Base-by-base conservation (phyloP, 257 asterid genomes). In the Ilex aquifolium region DNA sequence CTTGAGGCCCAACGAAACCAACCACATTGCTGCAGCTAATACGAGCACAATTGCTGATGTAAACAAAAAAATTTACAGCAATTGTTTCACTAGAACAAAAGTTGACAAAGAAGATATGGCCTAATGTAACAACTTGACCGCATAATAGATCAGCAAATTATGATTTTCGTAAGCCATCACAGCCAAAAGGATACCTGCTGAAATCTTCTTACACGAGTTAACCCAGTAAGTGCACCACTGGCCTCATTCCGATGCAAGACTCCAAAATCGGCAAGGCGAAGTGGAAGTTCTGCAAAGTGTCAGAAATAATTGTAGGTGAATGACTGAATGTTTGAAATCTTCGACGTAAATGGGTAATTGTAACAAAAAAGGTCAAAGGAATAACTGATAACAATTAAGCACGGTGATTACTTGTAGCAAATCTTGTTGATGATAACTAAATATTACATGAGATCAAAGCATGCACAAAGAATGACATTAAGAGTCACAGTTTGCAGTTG, bases 191-290 rank as follows among this genome's bases (percentile, higher is more conserved):
- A 64, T 81, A 93, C 99, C 99, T 93, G 99, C 84, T 87, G 99
- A 70, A 90, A 93, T 76, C 99, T 79, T 82, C 99, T 87, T 49
- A 93, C 97, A 64, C 99, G 99, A 31, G 95, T 93, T 75, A 93
- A 72, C 51, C 97, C 99, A 44, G 97, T 87, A 71, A 93, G 97
- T 67, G 99, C 99, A 62, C 99, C 99, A 70, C 97, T 93, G 67
- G 95, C 95, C 75, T 93, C 99, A 70, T 93, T 93, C 61, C 99
- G 88, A 74, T 90, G 99, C 83, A 90, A 76, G 61, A 87, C 96
- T 32, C 99, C 99, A 72, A 93, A 93, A 78, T 93, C 99, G 69
- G 97, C 99, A 67, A 90, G 73, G 68, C 97, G 96, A 61, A 93
- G 88, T 2, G 99, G 99, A 56, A 93, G 89, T 65, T 93, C 99